phyloP scores from a whole-genome alignment of 352 stramenopile species.

The Blastocystis sp. region DNA sequence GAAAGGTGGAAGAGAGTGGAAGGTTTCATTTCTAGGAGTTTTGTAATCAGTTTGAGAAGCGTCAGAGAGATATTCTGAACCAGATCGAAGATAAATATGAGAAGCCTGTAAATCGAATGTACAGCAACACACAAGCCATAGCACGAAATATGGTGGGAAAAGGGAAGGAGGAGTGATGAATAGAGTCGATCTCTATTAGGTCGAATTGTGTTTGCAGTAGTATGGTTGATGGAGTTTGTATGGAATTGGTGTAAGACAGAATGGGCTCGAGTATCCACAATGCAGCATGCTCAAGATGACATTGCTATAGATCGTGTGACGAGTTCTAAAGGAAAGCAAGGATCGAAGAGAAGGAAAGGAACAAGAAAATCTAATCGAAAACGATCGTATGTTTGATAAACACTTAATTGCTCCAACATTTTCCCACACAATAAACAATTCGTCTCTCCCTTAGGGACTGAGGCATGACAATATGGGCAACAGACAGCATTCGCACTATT shows the following conservation, averaged over 20 bases:
- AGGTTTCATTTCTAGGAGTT: neutral
- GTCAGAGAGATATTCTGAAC: neutral
- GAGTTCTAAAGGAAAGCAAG: neutral
- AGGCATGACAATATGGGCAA: no score
- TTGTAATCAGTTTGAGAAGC: neutral
- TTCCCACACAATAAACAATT: neutral
- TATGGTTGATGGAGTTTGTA: constrained; percentile 11
- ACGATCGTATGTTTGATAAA: neutral
- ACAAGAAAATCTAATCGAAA: neutral
- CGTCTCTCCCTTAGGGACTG: neutral
- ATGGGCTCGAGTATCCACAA: neutral
- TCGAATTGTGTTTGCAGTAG: neutral
- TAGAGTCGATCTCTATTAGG: constrained; percentile 15
- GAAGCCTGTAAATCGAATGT: neutral
- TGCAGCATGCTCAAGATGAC: neutral
- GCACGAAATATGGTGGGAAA: neutral
- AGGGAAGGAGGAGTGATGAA: neutral
- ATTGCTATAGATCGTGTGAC: neutral
- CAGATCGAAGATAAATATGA: constrained; percentile 37
- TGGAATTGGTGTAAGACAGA: constrained; percentile 22
- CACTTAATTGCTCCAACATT: neutral
- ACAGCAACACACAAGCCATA: neutral
- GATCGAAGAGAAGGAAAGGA: neutral
- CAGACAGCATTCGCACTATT: no score
- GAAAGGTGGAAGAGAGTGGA: neutral